A percentile compares a stretch with the other conserved stretches of the same genome.
Evolutionary conservation across 495 filamentous ascomycete species (phyloP).

Genomic region (Lophium mytilinum): DNA sequence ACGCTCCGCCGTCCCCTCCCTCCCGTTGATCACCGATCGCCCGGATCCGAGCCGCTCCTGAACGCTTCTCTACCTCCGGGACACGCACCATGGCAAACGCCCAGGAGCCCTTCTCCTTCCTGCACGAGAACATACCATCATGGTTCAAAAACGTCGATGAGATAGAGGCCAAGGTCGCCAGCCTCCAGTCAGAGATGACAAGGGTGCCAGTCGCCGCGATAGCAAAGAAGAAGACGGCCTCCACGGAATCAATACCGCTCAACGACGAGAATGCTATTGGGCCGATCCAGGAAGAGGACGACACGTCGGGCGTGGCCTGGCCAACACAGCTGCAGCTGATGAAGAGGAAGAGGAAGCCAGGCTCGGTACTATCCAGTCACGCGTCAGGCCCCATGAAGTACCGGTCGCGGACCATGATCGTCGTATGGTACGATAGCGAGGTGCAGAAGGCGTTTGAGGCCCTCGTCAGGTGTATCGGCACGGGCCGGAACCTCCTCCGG

Average conservation of each 20-base stretch:
- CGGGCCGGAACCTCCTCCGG: conserved; percentile 72
- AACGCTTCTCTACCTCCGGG: background rate
- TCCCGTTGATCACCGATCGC: conserved; percentile 1
- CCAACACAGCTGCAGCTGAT: conserved; percentile 36
- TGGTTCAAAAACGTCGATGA: conserved; percentile 17
- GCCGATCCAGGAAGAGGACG: background rate
- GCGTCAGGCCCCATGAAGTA: conserved; percentile 44
- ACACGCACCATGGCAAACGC: conserved; percentile 21
- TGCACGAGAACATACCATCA: conserved; percentile 22
- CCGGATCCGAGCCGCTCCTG: conserved; percentile 3
- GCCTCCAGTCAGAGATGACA: conserved; percentile 61
- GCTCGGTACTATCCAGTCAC: conserved; percentile 49
- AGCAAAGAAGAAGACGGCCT: conserved; percentile 46
- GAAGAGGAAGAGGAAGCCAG: conserved; percentile 51
- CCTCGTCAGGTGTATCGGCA: conserved; percentile 69
- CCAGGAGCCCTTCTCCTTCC: conserved; percentile 19
- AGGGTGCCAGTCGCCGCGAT: conserved; percentile 41
- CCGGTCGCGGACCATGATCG: conserved; percentile 68
- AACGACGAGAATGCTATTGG: conserved; percentile 29
- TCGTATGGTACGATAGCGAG: conserved; percentile 83
- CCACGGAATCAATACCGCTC: conserved; percentile 55
- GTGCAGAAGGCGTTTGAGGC: conserved; percentile 73
- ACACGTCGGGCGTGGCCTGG: background rate
- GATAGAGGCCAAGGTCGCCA: conserved; percentile 45
- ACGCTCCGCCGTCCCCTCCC: background rate